Conservation (phyloP, 1,284 basidiomycete species). For the Singerocomus rubriflavus region DNA sequence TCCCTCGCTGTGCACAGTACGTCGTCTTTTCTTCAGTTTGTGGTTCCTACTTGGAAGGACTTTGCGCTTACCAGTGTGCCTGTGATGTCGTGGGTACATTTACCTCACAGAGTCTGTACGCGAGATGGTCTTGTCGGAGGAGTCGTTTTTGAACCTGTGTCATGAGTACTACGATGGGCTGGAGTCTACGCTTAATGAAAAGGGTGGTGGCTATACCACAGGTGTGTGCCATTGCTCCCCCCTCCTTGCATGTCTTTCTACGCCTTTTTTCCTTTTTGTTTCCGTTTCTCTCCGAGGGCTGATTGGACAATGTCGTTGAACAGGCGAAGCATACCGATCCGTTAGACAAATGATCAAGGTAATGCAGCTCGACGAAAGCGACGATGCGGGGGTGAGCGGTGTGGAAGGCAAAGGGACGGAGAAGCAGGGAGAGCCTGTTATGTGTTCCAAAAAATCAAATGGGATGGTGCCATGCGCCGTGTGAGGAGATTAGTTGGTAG, state of each 20-base stretch:
- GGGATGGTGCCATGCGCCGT: too few species aligned
- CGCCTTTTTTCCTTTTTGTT: not conserved
- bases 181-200: slow-evolving; percentile 14
- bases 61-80: too few species aligned
- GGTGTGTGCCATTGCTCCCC: slow-evolving; percentile 10
- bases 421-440: slow-evolving; percentile 6
- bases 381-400: not conserved
- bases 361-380: slow-evolving; percentile 16
- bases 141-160: slow-evolving; percentile 17
- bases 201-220: slow-evolving; percentile 9
- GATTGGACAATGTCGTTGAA: not conserved
- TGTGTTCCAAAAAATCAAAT: not conserved
- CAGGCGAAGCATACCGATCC: slow-evolving; percentile 27
- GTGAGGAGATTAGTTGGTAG: too few species aligned
- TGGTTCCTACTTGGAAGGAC: too few species aligned
- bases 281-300: not conserved
- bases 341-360: slow-evolving; percentile 24
- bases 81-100: not conserved
- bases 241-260: too few species aligned
- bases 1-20: slow-evolving; percentile 17
- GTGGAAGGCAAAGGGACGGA: slow-evolving; percentile 10
- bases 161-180: slow-evolving; percentile 21
- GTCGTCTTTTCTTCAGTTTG: not conserved
- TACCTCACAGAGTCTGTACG: slow-evolving; percentile 15
- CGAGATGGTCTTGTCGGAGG: slow-evolving; percentile 12